phyloP scores from a whole-genome alignment of 768 basidiomycete genomes.

The Boletus huronensis region DNA sequence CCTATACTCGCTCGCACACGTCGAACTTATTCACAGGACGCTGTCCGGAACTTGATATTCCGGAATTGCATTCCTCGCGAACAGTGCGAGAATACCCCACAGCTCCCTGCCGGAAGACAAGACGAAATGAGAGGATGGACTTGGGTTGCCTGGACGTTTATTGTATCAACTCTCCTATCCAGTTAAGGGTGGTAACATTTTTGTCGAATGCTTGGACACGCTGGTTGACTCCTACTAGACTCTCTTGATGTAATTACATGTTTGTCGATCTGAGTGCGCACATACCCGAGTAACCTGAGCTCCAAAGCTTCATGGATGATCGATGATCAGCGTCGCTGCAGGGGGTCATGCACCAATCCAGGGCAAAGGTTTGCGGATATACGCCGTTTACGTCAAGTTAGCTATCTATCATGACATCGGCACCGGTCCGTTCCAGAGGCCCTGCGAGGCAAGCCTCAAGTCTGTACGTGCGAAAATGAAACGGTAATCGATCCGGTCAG shows the following conservation, averaged over 20 bases:
- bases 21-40: constrained; percentile 22
- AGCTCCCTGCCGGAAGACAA: neutral
- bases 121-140: constrained; percentile 6
- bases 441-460: neutral
- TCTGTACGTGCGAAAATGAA: neutral
- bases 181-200: neutral
- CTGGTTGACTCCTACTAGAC: neutral
- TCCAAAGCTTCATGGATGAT: too few relatives aligned
- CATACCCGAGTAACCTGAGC: neutral
- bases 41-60: constrained; percentile 24
- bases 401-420: neutral
- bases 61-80: constrained; percentile 14
- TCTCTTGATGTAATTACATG: neutral
- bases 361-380: neutral
- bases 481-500: neutral
- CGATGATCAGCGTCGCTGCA: neutral
- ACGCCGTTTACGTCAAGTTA: neutral
- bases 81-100: neutral
- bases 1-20: constrained; percentile 10
- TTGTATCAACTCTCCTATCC: constrained; percentile 10
- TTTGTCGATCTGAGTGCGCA: neutral
- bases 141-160: constrained; percentile 13
- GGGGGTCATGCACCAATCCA: neutral
- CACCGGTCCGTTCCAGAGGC: neutral
- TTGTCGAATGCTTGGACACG: neutral